Evolutionary conservation across 2,329 filamentous ascomycete species (phyloP).

Genomic region (Colletotrichum sp.): DNA sequence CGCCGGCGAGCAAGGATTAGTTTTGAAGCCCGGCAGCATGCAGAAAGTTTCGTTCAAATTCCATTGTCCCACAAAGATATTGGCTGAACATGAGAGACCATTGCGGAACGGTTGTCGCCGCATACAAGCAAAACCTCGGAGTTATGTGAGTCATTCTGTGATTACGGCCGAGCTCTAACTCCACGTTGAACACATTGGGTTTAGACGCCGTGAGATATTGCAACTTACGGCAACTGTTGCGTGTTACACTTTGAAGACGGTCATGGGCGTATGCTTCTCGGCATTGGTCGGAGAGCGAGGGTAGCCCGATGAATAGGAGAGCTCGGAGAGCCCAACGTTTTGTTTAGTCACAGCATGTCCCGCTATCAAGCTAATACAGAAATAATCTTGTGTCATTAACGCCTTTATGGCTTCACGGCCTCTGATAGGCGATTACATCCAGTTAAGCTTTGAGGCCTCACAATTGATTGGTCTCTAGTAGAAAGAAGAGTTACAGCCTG

Average conservation of each 20-base stretch:
- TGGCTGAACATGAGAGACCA: background rate
- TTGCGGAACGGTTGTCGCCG: background rate
- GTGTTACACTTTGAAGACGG: fast-evolving
- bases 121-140: background rate
- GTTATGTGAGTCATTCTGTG: background rate
- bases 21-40: background rate
- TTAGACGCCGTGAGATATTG: background rate
- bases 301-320: background rate
- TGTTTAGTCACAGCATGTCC: background rate
- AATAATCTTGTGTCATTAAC: background rate
- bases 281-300: background rate
- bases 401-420: background rate
- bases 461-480: background rate
- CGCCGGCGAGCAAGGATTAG: background rate
- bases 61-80: fast-evolving
- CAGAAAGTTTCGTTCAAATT: background rate
- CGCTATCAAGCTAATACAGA: background rate
- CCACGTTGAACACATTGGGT: background rate
- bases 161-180: background rate
- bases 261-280: background rate
- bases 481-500: background rate
- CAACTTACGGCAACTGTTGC: background rate
- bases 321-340: background rate
- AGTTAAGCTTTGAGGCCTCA: background rate
- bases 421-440: background rate